These are phyloP conservation scores for Myxozyma mucilagina DNA, from an alignment of 805 yeast genomes.

Conservation along the genomic window DNA sequence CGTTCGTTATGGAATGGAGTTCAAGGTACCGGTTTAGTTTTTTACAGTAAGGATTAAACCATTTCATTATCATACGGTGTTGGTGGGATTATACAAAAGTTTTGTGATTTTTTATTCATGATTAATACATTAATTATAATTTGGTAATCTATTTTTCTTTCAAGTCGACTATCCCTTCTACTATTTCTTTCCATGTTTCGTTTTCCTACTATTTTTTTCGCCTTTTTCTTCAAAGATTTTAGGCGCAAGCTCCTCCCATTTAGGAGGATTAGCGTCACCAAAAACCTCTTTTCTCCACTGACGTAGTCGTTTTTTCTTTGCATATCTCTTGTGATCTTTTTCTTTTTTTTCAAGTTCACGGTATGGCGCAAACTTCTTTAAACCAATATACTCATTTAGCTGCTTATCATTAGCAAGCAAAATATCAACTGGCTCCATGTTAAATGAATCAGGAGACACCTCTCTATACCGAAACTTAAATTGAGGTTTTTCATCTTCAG, in stretches of 20 bases:
- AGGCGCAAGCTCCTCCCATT: slow-evolving; percentile 17
- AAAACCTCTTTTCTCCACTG: slow-evolving; percentile 91
- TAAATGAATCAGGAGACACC: slow-evolving; percentile 92
- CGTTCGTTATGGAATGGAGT: slow-evolving; percentile 2
- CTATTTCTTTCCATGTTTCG: not conserved
- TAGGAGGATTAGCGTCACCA: slow-evolving; percentile 52
- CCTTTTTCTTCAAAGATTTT: not conserved
- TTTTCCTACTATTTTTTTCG: not conserved
- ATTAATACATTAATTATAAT: not conserved
- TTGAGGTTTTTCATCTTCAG: slow-evolving; percentile 3
- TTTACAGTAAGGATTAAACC: not conserved
- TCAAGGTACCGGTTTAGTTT: not conserved
- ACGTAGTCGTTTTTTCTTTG: slow-evolving; percentile 76
- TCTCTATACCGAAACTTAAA: slow-evolving; percentile 76
- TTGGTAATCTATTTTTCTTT: not conserved
- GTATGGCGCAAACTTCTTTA: slow-evolving; percentile 92
- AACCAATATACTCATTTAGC: slow-evolving; percentile 78
- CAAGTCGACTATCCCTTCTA: no score
- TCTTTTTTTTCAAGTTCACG: slow-evolving; percentile 68
- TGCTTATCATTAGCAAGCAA: slow-evolving; percentile 84
- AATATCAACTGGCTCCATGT: slow-evolving; percentile 82
- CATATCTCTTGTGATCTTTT: slow-evolving; percentile 80
- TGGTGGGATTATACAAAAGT: not conserved
- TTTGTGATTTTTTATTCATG: not conserved
- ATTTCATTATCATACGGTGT: not conserved